phyloP scores from a whole-genome alignment of 2,329 filamentous ascomycete species.

The Fusarium chaquense region DNA sequence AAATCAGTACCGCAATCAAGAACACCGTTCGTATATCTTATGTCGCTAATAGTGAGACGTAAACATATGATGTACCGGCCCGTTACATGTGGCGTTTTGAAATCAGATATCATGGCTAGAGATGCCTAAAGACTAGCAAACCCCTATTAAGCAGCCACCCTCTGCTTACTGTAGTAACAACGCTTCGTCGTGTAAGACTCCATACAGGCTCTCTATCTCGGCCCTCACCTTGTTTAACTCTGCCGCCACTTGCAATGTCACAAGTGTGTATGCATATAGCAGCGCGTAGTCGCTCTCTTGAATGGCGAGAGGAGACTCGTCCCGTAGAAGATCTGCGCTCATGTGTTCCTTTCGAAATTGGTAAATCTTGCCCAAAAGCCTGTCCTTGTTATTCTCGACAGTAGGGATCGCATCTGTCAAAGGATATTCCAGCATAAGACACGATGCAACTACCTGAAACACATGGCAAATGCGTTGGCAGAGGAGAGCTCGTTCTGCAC shows the following conservation, averaged over 20 bases:
- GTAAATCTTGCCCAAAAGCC: conserved; percentile 87
- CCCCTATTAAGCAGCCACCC: background rate
- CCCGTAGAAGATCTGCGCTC: conserved; percentile 46
- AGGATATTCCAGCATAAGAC: conserved; percentile 94
- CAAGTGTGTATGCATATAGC: conserved; percentile 87
- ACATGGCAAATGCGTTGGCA: conserved; percentile 93
- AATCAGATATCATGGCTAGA: background rate
- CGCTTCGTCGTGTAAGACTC: conserved; percentile 70
- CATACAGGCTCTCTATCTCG: conserved; percentile 73
- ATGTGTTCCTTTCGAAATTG: conserved; percentile 81
- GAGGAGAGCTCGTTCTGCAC: conserved; percentile 80
- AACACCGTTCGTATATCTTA: conserved; percentile 1
- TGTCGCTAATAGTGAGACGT: background rate
- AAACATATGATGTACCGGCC: background rate
- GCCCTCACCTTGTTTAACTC: conserved; percentile 71
- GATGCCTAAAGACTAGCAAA: conserved; percentile 20
- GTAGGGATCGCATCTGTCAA: conserved; percentile 89
- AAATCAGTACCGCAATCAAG: background rate
- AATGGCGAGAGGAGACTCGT: conserved; percentile 54
- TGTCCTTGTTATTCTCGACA: conserved; percentile 82
- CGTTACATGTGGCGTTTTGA: background rate
- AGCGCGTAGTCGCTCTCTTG: conserved; percentile 89
- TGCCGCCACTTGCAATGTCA: conserved; percentile 74
- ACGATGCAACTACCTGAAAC: conserved; percentile 86
- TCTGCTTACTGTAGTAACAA: conserved; percentile 64